These are phyloP conservation scores for Firmiana major DNA, from an alignment of 345 rosid genomes.

Conservation along the genomic window DNA sequence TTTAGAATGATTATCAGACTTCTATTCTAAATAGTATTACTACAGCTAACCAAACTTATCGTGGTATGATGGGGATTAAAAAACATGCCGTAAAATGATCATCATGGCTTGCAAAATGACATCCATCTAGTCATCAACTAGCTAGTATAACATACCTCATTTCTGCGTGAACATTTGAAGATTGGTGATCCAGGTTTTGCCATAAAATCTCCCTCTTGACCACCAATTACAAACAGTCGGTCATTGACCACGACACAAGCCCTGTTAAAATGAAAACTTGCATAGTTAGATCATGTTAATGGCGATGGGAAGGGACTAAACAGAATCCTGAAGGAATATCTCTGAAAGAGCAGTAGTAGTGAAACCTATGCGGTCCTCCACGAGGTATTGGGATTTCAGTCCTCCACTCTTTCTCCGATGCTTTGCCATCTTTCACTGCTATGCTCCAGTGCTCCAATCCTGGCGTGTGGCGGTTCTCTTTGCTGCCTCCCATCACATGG, in stretches of 20 bases:
- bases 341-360: background rate
- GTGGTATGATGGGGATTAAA: background rate
- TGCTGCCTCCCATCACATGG: conserved; percentile 91
- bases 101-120: conserved; percentile 2
- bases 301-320: background rate
- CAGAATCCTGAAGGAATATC: background rate
- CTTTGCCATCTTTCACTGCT: conserved; percentile 71
- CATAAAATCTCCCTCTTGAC: conserved; percentile 93
- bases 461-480: conserved; percentile 75
- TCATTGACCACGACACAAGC: conserved; percentile 55
- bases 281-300: background rate
- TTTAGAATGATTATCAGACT: background rate
- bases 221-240: conserved; percentile 60
- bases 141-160: conserved; percentile 43
- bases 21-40: background rate
- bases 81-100: background rate
- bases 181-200: conserved; percentile 82
- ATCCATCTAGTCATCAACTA: background rate
- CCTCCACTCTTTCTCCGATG: conserved; percentile 59
- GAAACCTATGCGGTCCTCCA: conserved; percentile 90
- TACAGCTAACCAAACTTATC: background rate
- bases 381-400: conserved; percentile 70
- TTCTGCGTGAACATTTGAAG: conserved; percentile 82
- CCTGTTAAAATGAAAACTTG: conserved; percentile 28
- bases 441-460: conserved; percentile 84